Base-by-base conservation (phyloP, 75 land plant genomes). In the Azolla pinnata region DNA sequence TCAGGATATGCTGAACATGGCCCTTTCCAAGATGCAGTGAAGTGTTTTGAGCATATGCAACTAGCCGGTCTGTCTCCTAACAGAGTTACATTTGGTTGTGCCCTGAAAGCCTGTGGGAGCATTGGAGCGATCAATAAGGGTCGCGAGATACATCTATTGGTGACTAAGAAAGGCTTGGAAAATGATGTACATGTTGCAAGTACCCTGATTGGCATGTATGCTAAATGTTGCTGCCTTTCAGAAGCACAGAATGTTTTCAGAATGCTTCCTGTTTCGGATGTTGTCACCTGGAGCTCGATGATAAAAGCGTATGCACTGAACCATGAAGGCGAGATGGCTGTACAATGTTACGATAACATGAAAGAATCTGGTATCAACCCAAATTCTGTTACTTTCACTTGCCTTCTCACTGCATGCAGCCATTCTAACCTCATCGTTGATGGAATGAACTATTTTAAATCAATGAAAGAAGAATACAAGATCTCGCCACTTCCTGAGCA, bases 1-100 rank as follows among this genome's bases (percentile, higher is more conserved):
- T 51, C 60, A 24, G 81, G 73, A 9, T 78, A 73, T 55, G 59
- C 69, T 1, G 67, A 68, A 25, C 57, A 50, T 51, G 76, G 76
- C 1, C 24, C 10, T 45, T 50, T 50, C 1, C 38, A 45, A 10
- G 68, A 68, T 29, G 77, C 77, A 33, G 35, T 75, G 28, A 62
- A 44, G 9, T 33, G 67, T 24, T 75, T 75, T 46, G 25, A 32
- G 16, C 21, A 46, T 25, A 68, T 68, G 72, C 62, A 45, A 27
- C 10, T 1, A 49, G 29, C 9, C 8, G 45, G 60, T 1, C 25
- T 62, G 1, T 38, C 49, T 19, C 66, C 66, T 12, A 67, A 73
- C 53, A 61, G 60, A 8, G 25, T 26, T 3, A 28, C 56, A 4
- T 10, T 54, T 28, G 26, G 4, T 16, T 16, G 50, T 47, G 50